A percentile compares a stretch with the other conserved stretches of the same genome.
phyloP scores from a whole-genome alignment of 257 asterid species.

The Capsicum rhomboideum region DNA sequence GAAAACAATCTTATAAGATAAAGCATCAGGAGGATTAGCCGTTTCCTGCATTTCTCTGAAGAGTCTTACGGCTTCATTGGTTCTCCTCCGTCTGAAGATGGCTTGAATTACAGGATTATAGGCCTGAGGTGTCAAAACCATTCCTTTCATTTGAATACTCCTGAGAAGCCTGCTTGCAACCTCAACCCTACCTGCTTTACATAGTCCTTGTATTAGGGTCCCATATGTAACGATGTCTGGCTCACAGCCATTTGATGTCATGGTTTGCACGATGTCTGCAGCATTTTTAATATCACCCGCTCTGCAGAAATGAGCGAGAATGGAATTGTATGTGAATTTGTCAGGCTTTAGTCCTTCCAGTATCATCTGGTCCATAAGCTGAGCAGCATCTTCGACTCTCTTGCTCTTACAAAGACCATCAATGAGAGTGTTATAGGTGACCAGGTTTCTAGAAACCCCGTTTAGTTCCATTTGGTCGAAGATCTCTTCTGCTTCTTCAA shows the following conservation, averaged over 20 bases:
- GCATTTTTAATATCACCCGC: constrained; percentile 80
- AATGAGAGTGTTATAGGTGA: constrained; percentile 80
- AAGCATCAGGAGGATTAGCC: constrained; percentile 70
- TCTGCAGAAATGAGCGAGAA: constrained; percentile 73
- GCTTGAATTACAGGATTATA: constrained; percentile 82
- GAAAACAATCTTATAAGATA: constrained; percentile 59
- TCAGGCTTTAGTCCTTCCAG: constrained; percentile 81
- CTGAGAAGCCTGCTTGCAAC: constrained; percentile 68
- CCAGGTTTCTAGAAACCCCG: constrained; percentile 65
- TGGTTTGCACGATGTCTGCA: constrained; percentile 71
- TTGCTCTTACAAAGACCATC: constrained; percentile 72
- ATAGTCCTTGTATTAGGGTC: constrained; percentile 72
- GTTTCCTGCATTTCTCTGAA: constrained; percentile 92
- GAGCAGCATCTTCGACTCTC: constrained; percentile 77
- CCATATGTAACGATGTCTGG: constrained; percentile 85
- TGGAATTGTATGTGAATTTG: constrained; percentile 66
- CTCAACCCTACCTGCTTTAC: constrained; percentile 67
- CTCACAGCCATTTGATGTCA: constrained; percentile 74
- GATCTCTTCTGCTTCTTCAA: constrained; percentile 85
- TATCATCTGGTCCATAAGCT: constrained; percentile 92
- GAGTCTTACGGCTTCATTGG: constrained; percentile 61
- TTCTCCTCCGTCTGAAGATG: constrained; percentile 49
- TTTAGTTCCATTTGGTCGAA: constrained; percentile 86
- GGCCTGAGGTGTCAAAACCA: constrained; percentile 63
- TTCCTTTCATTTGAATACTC: constrained; percentile 80